phyloP scores from a whole-genome alignment of 306 rosid genomes.

The Betula pendula region DNA sequence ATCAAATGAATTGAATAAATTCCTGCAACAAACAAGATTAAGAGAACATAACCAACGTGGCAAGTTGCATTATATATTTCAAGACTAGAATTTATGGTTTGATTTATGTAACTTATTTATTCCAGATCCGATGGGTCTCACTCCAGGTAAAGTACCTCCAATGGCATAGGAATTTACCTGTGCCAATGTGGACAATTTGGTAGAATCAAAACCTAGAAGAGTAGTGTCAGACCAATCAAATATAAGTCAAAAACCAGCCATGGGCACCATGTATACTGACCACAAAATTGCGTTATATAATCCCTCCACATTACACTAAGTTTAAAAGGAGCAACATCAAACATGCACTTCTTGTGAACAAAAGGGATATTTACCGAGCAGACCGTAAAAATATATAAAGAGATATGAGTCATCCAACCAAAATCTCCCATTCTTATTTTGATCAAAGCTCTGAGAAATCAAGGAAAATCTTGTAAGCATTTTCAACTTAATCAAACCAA shows the following conservation, averaged over 20 bases:
- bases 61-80: not conserved
- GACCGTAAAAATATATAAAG: constrained; percentile 83
- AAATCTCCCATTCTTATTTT: constrained; percentile 74
- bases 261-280: not conserved
- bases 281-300: too few species aligned
- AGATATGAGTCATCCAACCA: constrained; percentile 75
- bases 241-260: not conserved
- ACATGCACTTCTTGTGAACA: not conserved
- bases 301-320: not conserved
- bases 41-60: constrained; percentile 13
- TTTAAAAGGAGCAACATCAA: not conserved
- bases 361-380: constrained; percentile 54
- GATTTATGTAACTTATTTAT: not conserved
- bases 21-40: constrained; percentile 54
- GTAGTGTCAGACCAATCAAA: not conserved
- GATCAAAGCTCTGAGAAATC: constrained; percentile 82
- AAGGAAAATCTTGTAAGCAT: constrained; percentile 19
- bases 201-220: not conserved
- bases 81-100: not conserved
- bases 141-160: not conserved
- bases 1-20: constrained; percentile 84
- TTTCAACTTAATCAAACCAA: constrained; percentile 10
- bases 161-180: not conserved
- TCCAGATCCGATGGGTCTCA: not conserved
- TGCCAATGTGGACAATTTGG: constrained; percentile 1